A percentile compares a stretch with the other conserved stretches of the same genome.
Evolutionary conservation across 1,284 basidiomycete species (phyloP).

Genomic region (Ganoderma resinaceum): DNA sequence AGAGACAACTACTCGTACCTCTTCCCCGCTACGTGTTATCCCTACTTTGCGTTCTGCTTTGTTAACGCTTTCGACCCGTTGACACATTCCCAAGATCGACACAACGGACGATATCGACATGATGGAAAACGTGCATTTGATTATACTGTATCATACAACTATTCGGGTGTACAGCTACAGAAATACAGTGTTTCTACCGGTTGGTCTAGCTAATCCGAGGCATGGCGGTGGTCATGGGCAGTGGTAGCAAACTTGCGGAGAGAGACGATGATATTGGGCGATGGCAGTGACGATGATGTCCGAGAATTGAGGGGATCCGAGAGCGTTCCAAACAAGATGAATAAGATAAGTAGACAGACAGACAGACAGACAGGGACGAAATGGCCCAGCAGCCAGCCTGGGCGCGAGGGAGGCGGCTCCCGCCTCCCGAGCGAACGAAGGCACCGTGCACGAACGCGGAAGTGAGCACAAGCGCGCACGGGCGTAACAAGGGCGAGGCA

Average conservation of each 20-base stretch:
- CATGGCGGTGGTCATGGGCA: constrained; percentile 1
- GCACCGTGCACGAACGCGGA: not conserved
- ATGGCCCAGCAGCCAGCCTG: not conserved
- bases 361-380: not conserved
- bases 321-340: constrained; percentile 30
- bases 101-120: not conserved
- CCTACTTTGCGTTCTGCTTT: not conserved
- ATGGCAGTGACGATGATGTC: not conserved
- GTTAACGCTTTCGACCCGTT: not conserved
- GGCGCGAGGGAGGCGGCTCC: constrained; percentile 10
- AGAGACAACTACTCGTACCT: not conserved
- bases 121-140: constrained; percentile 7
- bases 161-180: constrained; percentile 32
- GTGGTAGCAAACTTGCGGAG: not conserved
- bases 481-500: not conserved
- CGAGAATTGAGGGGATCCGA: constrained; percentile 18
- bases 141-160: constrained; percentile 35
- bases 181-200: constrained; percentile 31
- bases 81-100: not conserved
- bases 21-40: not conserved
- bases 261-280: constrained; percentile 3
- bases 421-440: constrained; percentile 1
- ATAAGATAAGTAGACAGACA: constrained; percentile 26
- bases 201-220: constrained; percentile 27
- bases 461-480: not conserved